These are phyloP conservation scores for Rhizomucor pusillus DNA, from an alignment of 371 early-diverging fungal species.

Conservation along the genomic window DNA sequence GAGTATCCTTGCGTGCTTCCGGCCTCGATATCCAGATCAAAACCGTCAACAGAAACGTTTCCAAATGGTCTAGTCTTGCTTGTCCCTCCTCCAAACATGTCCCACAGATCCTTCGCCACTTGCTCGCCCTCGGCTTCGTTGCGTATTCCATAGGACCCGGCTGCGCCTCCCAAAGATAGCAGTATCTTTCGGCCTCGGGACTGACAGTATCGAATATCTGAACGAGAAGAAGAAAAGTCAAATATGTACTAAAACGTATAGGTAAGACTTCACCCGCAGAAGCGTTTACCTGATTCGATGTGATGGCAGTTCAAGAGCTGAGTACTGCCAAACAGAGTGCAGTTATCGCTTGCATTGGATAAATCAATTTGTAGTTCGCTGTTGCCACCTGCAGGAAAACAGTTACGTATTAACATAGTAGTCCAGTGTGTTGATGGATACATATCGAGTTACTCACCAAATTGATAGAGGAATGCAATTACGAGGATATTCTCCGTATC, in stretches of 20 bases:
- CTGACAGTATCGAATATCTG: conserved; percentile 59
- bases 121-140: conserved; percentile 39
- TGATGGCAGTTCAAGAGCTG: background rate
- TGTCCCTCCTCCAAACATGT: conserved; percentile 57
- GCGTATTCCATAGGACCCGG: conserved; percentile 52
- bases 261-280: too few species aligned
- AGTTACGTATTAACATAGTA: background rate
- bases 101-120: conserved; percentile 62
- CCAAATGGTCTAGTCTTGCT: conserved; percentile 61
- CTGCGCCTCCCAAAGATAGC: conserved; percentile 63
- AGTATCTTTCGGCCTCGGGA: conserved; percentile 46
- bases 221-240: background rate
- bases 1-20: conserved; percentile 55
- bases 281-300: background rate
- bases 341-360: background rate
- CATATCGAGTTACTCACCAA: conserved; percentile 16
- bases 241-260: background rate
- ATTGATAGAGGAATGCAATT: conserved; percentile 53
- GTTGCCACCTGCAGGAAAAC: background rate
- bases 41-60: conserved; percentile 61
- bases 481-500: conserved; percentile 44
- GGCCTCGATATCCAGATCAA: conserved; percentile 74
- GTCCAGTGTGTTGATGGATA: background rate
- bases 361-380: background rate
- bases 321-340: background rate